Evolutionary conservation across 2,329 filamentous ascomycete genomes (phyloP), one percentile per base, ranked within the genome.

Genomic region (Acrocalymma vagum): DNA sequence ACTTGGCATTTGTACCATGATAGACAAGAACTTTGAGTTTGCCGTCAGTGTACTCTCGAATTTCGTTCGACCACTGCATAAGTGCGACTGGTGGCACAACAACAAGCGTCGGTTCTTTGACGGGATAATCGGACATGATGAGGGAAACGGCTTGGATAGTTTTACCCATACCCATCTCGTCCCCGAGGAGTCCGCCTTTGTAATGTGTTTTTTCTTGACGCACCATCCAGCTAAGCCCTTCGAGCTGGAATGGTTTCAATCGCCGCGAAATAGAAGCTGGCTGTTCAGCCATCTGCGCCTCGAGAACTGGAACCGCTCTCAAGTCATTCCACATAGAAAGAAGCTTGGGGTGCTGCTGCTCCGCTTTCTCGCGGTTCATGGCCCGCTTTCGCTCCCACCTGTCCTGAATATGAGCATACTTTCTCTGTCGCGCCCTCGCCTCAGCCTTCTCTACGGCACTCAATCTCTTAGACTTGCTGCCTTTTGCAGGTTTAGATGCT

Each of bases 121-220:
- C 88, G 3, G 92, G 93, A 60, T 89, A 96, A 66, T 97, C 92
- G 1, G 93, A 96, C 94, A 97, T 97, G 70, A 99, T 91, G 29
- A 99, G 80, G 3, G 93, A 96, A 13, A 99, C 94, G 3, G 94
- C 93, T 71, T 99, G 94, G 34, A 99, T 97, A 0, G 94, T 99
- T 75, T 99, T 99, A 33, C 94, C 94, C 73, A 99, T 88, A 14
- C 94, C 94, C 94, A 99, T 99, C 72, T 99, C 94, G 58, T 99
- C 94, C 44, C 94, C 94, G 2, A 99, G 80, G 3, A 99, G 78
- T 10, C 94, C 94, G 13, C 94, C 94, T 62, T 85, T 89, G 81
- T 92, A 97, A 25, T 87, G 74, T 0, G 84, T 87, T 70, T 88
- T 77, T 67, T 99, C 94, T 79, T 97, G 95, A 39, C 81, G 85